Percentiles rank a stretch among this genome's conserved stretches.
phyloP scores from a whole-genome alignment of 2,329 filamentous ascomycete genomes.

The Colletotrichum siamense region DNA sequence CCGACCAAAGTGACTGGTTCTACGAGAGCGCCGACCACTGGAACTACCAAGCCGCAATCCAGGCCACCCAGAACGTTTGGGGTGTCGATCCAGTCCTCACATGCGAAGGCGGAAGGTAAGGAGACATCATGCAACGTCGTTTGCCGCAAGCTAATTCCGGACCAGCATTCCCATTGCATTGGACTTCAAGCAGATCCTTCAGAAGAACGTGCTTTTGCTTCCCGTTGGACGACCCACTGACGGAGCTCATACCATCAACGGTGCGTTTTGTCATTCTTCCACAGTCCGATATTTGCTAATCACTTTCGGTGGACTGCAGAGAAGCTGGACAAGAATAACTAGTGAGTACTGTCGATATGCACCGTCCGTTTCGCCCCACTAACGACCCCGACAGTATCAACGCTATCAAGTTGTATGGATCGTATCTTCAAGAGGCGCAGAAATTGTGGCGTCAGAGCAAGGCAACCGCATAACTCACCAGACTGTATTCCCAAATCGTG shows the following conservation, averaged over 20 bases:
- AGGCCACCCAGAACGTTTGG: slow-evolving; percentile 94
- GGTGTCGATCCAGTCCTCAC: slow-evolving; percentile 93
- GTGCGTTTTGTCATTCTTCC: not conserved
- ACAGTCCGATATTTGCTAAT: not conserved
- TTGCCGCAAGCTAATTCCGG: not conserved
- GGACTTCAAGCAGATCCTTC: slow-evolving; percentile 95
- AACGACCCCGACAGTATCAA: slow-evolving; percentile 63
- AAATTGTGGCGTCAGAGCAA: not conserved
- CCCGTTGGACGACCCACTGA: slow-evolving; percentile 98
- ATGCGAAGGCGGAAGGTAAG: slow-evolving; percentile 87
- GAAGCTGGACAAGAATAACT: slow-evolving; percentile 96
- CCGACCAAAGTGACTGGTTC: slow-evolving; percentile 98
- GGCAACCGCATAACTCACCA: not conserved
- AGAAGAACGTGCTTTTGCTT: slow-evolving; percentile 94
- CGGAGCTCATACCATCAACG: slow-evolving; percentile 96
- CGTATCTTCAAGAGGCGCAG: slow-evolving; percentile 73
- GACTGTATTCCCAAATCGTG: not conserved
- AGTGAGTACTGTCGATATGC: slow-evolving; percentile 40
- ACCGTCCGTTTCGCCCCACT: not conserved
- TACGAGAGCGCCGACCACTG: slow-evolving; percentile 96
- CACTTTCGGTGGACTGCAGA: slow-evolving; percentile 51
- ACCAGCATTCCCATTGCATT: slow-evolving; percentile 90
- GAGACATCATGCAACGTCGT: slow-evolving; percentile 3
- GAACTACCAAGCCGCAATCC: slow-evolving; percentile 94
- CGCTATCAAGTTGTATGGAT: slow-evolving; percentile 92